Evolutionary conservation across 768 basidiomycete species (phyloP), one percentile per base, ranked within the genome.

Genomic region (Pleurotus ostreatus): DNA sequence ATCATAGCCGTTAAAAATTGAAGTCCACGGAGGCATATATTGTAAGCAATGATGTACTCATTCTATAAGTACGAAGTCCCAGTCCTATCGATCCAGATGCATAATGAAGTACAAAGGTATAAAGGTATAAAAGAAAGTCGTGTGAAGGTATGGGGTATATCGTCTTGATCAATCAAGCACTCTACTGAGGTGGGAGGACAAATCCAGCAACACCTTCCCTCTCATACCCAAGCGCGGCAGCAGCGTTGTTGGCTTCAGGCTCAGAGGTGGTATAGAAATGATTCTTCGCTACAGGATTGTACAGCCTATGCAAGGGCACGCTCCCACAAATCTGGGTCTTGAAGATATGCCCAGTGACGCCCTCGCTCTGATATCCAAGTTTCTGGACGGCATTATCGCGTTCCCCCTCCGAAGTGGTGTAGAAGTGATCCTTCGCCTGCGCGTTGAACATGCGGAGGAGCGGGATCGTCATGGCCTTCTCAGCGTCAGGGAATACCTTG

Each of bases 281-380:
- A 4, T 25, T 15, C 18, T 22, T 38, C 25, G 34, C 25, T 4
- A 9, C 18, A 23, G 34, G 18, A 18, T 30, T 34, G 15, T 38
- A 52, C 49, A 52, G 18, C 25, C 58, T 54, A 23, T 56, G 51
- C 13, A 59, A 48, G 15, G 58, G 58, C 16, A 59, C 55, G 39
- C 26, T 45, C 30, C 48, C 58, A 48, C 58, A 59, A 2, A 59
- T 1, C 22, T 59, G 58, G 11, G 53, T 16, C 13, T 53, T 18
- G 37, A 55, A 59, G 40, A 59, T 30, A 43, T 30, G 55, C 58
- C 51, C 55, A 4, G 55, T 26, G 6, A 46, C 15, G 2, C 46
- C 34, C 48, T 59, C 58, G 2, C 22, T 8, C 2, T 18, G 15
- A 16, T 56, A 59, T 0, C 58, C 55, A 2, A 30, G 30, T 11